These are phyloP conservation scores for Aspergillus heteromorphus DNA, from an alignment of 495 filamentous ascomycete genomes.

Conservation along the genomic window DNA sequence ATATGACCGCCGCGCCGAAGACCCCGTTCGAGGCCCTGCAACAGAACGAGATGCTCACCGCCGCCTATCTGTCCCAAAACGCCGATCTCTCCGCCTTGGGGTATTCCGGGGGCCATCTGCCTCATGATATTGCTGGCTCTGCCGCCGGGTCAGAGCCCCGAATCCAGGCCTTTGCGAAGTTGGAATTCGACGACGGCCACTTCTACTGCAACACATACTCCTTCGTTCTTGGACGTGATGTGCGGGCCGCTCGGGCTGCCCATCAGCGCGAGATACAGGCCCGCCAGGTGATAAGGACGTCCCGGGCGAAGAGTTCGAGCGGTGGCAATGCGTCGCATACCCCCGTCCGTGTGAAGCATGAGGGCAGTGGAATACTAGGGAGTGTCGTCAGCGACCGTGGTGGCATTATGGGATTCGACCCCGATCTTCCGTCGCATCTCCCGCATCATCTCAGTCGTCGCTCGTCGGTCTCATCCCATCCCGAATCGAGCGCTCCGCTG, in stretches of 20 bases:
- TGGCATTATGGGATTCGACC: constrained; percentile 54
- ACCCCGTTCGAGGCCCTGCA: constrained; percentile 36
- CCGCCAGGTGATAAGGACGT: constrained; percentile 36
- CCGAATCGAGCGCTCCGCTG: constrained; percentile 30
- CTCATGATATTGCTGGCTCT: constrained; percentile 31
- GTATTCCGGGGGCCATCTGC: constrained; percentile 19
- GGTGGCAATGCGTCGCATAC: constrained; percentile 43
- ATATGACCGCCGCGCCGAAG: constrained; percentile 29
- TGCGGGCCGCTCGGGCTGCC: constrained; percentile 48
- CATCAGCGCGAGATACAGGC: constrained; percentile 42
- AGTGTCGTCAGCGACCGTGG: constrained; percentile 56
- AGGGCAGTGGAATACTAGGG: constrained; percentile 42
- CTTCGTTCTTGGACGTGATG: constrained; percentile 62
- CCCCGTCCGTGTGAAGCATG: constrained; percentile 41
- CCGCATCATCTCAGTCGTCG: constrained; percentile 40
- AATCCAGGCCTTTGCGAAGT: constrained; percentile 61
- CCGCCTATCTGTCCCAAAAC: constrained; percentile 37
- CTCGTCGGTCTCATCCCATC: constrained; percentile 44
- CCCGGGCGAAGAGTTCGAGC: constrained; percentile 44
- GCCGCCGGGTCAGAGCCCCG: constrained; percentile 42
- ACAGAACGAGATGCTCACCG: constrained; percentile 39
- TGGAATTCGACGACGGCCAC: constrained; percentile 65
- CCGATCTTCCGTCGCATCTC: constrained; percentile 40
- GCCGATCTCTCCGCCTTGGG: constrained; percentile 37
- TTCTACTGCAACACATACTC: constrained; percentile 68